Base-by-base conservation (phyloP, 176 grass and related monocot species). In the Pontederia paniculata region DNA sequence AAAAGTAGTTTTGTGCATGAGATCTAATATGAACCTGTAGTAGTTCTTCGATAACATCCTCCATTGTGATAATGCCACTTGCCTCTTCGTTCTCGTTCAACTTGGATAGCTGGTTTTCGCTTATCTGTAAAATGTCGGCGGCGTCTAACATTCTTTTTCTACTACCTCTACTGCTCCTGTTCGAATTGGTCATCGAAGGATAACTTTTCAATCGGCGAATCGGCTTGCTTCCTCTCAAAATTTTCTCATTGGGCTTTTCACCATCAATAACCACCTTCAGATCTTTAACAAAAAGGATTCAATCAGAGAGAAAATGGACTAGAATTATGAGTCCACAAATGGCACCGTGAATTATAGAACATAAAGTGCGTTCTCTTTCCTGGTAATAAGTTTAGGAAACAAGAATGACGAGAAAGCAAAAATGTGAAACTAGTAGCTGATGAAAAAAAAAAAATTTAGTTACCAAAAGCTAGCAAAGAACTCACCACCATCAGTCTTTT, bases 1-100 rank as follows among this genome's bases (percentile, higher is more conserved):
- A 4, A 48, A 5, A 59, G 18, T 1, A 11, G 9, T 23, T n/a
- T n/a, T n/a, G 21, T 61, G 9, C 15, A 11, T 11, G n/a, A 9
- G 10, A 11, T 62, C 4, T 58, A 7, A 23, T 12, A 13, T 59
- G n/a, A n/a, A 97, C 86, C 93, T 97, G 93, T 8, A 98, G 74
- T 49, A 98, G 83, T 52, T 98, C 93, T 67, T 98, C 93, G n/a
- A 98, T 98, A 44, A 91, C 93, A 73, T 98, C 93, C 69, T 98
- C 86, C 93, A 98, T 98, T 19, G 93, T 98, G 64, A 98, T 98
- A 61, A 88, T 84, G 1, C 93, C 93, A 8, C 81, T 70, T 12
- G 93, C 86, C 55, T 98, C 93, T 73, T 97, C 83, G 15, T 98
- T 69, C 57, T 98, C 93, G 42, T 21, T 84, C 15, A 98, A 31